Evolutionary conservation across 495 filamentous ascomycete species (phyloP), one percentile per base, ranked within the genome.

Genomic region (Xeromyces bisporus): DNA sequence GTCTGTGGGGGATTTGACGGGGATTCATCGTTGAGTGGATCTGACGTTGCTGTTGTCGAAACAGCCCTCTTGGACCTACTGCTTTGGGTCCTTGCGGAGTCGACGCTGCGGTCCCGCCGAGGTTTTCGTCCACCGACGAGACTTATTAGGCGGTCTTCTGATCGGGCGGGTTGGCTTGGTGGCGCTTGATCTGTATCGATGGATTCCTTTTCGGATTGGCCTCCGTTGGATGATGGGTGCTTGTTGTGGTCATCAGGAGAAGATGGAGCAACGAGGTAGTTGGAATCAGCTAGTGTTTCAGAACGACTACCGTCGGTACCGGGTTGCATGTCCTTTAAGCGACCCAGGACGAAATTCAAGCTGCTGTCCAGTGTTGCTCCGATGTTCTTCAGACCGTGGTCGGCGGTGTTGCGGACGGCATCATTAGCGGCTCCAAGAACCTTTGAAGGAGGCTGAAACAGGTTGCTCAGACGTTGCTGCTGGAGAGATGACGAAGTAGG

Each of bases 331-430:
- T 93, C 84, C 41, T 77, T 77, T 15, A 94, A 69, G 40, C 84
- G 80, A 23, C 87, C 87, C 30, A 99, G 75, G 7, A 96, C 58
- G 37, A 96, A 91, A 42, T 86, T 91, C 56, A 93, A 92, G 44
- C 82, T 91, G 41, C 77, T 79, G 18, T 87, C 84, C 7, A 99
- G 58, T 14, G 86, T 80, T 34, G 64, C 79, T 33, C 87, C 73
- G 35, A 99, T 87, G 7, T 76, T 87, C 38, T 93, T 92, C 40
- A 94, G 57, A 6, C 84, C 66, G 44, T 92, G 80, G 42, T 96
- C 91, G 10, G 89, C 89, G 7, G 78, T 87, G 35, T 60, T 79
- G 20, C 89, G 71, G 8, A 94, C 71, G 6, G 77, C 75, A 51
- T 89, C 85, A 29, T 80, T 77, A 28, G 84, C 80, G 6, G 76